phyloP scores from a whole-genome alignment of 257 asterid genomes.

The Solanum tacnaense region DNA sequence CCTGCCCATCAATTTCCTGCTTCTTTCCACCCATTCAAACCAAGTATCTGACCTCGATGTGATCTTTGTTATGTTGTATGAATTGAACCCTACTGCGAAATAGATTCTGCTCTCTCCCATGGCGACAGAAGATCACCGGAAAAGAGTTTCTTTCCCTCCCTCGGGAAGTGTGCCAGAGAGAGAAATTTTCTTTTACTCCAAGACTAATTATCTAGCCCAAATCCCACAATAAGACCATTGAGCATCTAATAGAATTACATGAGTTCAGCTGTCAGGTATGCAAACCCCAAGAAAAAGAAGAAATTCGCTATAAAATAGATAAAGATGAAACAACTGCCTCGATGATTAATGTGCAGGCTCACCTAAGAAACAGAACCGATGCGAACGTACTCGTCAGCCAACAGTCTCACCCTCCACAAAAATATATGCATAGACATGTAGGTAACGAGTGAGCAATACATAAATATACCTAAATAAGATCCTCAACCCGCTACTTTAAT shows the following conservation, averaged over 20 bases:
- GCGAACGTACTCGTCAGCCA: neutral
- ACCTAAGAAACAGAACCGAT: neutral
- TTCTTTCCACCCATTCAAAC: too few species aligned
- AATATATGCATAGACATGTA: neutral
- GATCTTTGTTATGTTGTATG: too few species aligned
- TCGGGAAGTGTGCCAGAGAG: too few species aligned
- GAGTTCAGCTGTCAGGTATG: neutral
- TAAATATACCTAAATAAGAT: neutral
- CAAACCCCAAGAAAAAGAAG: neutral
- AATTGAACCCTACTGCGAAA: too few species aligned
- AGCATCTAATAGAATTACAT: neutral
- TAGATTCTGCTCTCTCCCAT: too few species aligned
- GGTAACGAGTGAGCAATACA: neutral
- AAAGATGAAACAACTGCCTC: neutral
- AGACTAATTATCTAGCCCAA: neutral
- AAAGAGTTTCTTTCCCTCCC: too few species aligned
- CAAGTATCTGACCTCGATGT: too few species aligned
- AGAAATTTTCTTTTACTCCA: too few species aligned
- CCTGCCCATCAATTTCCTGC: too few species aligned
- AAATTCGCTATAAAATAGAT: neutral
- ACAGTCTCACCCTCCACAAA: neutral
- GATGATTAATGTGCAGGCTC: neutral
- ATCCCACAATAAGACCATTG: neutral
- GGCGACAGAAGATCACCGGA: too few species aligned
- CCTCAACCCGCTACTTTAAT: neutral